Conservation (phyloP, 352 stramenopile genomes). For the Pythium insidiosum region DNA sequence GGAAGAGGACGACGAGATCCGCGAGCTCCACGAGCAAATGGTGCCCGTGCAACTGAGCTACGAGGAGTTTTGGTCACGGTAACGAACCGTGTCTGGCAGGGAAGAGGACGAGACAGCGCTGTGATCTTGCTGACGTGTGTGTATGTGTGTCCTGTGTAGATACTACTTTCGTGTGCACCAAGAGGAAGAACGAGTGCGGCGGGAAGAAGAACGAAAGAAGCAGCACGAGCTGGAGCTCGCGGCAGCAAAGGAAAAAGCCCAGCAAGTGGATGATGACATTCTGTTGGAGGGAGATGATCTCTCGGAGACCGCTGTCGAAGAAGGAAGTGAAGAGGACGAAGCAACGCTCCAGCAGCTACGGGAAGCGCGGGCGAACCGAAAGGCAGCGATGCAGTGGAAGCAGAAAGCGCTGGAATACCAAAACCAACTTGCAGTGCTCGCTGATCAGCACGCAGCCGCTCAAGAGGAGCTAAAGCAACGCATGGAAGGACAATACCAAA, state of each 20-base stretch:
- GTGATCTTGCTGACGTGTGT: background rate
- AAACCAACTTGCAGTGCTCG: conserved; percentile 30
- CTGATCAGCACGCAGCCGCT: conserved; percentile 37
- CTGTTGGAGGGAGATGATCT: conserved; percentile 30
- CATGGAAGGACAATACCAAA: conserved; percentile 52
- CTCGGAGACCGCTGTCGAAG: conserved; percentile 19
- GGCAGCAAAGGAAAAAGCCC: conserved; percentile 10
- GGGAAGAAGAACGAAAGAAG: conserved; percentile 24
- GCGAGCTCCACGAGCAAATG: conserved; percentile 51
- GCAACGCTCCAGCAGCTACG: conserved; percentile 29
- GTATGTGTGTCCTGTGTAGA: too few relatives aligned
- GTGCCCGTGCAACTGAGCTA: conserved; percentile 70
- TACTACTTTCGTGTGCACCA: too few relatives aligned
- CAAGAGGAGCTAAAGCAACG: conserved; percentile 30
- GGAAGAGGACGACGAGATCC: conserved; percentile 41
- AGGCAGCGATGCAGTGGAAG: conserved; percentile 52
- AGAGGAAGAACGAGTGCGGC: too few relatives aligned
- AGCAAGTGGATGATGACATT: conserved; percentile 17
- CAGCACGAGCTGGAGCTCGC: conserved; percentile 28
- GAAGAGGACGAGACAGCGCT: too few relatives aligned
- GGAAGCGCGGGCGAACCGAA: conserved; percentile 22
- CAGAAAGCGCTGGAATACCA: conserved; percentile 64
- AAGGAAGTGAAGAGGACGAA: conserved; percentile 24
- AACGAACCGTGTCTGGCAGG: too few relatives aligned
- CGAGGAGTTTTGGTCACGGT: conserved; percentile 82